A percentile compares a stretch with the other conserved stretches of the same genome.
These are phyloP conservation scores for Fusarium brevicatenulatum DNA, from an alignment of 2,329 filamentous ascomycete genomes.

Conservation along the genomic window DNA sequence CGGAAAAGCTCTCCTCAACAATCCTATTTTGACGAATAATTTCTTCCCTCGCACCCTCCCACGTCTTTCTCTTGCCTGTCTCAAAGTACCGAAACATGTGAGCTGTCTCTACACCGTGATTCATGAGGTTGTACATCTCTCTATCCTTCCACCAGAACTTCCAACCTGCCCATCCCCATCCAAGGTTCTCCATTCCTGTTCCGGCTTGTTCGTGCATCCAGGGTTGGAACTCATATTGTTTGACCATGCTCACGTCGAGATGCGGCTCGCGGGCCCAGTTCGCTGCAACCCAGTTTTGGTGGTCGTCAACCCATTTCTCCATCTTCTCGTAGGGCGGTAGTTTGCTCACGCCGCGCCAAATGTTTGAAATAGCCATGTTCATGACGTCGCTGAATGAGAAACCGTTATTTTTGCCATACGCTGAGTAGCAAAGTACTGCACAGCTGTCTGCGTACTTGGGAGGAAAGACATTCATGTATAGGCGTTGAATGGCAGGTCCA, in stretches of 20 bases:
- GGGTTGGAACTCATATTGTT: constrained; percentile 47
- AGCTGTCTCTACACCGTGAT: constrained; percentile 53
- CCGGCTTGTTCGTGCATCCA: constrained; percentile 54
- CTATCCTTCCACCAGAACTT: constrained; percentile 53
- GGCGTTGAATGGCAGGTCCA: background rate
- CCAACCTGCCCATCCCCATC: constrained; percentile 55
- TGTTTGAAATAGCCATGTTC: constrained; percentile 26
- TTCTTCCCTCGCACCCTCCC: constrained; percentile 50
- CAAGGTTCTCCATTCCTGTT: constrained; percentile 54
- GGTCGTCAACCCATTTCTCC: constrained; percentile 25
- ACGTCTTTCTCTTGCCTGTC: constrained; percentile 52
- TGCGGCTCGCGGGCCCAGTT: constrained; percentile 15
- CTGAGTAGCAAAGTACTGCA: constrained; percentile 22
- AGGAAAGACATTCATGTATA: constrained; percentile 25
- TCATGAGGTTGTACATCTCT: constrained; percentile 51
- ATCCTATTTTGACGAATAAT: constrained; percentile 24
- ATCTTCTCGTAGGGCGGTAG: background rate
- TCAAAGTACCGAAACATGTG: constrained; percentile 55
- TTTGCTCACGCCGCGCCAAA: constrained; percentile 20
- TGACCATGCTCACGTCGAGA: constrained; percentile 38
- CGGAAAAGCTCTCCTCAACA: constrained; percentile 1
- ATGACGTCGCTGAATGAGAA: constrained; percentile 32
- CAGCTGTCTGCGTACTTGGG: constrained; percentile 23
- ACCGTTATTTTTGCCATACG: constrained; percentile 23
- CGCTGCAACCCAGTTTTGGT: constrained; percentile 14